These are phyloP conservation scores for Hymenoscyphus repandus DNA, from an alignment of 2,329 filamentous ascomycete species.

Conservation along the genomic window DNA sequence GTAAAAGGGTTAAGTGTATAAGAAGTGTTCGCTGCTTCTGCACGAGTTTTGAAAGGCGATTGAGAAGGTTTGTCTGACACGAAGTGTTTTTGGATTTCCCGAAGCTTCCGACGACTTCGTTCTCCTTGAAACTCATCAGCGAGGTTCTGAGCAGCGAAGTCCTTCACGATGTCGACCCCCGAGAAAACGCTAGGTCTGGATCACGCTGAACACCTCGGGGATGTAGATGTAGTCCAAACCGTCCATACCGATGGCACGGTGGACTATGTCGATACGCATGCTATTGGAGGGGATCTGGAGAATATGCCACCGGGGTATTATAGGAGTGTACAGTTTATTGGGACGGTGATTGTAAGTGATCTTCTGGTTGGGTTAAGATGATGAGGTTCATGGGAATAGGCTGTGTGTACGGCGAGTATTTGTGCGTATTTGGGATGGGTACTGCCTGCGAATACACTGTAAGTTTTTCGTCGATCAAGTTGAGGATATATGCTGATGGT, in stretches of 20 bases:
- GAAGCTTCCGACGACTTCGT: not conserved
- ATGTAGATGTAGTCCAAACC: constrained; percentile 5
- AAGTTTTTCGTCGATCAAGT: not conserved
- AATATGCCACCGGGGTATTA: constrained; percentile 39
- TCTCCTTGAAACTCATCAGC: not conserved
- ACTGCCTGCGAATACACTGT: not conserved
- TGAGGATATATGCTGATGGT: no score
- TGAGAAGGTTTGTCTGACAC: no score
- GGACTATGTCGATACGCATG: constrained; percentile 38
- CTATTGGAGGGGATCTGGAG: constrained; percentile 37
- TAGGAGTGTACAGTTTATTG: constrained; percentile 36
- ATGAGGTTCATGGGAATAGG: not conserved
- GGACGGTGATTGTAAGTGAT: constrained; percentile 33
- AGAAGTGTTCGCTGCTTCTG: no score
- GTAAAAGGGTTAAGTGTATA: no score
- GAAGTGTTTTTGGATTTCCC: no score
- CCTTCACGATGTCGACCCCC: not conserved
- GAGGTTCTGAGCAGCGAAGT: not conserved
- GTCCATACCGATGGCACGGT: constrained; percentile 38
- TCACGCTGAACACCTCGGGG: not conserved
- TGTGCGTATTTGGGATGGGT: constrained; percentile 4
- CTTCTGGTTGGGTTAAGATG: not conserved
- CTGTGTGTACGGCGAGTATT: constrained; percentile 3
- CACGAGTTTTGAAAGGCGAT: no score
- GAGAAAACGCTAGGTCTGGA: not conserved